Base-by-base conservation (phyloP, 31 red algal species). In the Porphyra umbilicalis region DNA sequence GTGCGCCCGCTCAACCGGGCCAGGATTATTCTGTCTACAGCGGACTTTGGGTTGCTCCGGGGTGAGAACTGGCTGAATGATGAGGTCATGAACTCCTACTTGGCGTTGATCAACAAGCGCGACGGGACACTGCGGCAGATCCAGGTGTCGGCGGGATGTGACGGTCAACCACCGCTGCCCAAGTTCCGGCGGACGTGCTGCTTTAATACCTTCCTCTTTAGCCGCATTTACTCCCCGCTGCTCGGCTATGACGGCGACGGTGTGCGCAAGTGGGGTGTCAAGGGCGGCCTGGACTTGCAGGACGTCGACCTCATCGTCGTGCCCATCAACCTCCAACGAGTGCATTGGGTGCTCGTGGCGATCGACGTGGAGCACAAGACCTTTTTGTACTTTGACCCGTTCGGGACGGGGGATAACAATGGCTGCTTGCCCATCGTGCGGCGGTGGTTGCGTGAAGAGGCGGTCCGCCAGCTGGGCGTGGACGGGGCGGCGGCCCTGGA, bases 391-490 rank as follows among this genome's bases (percentile, higher is more conserved):
- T 77, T 87, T 11, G 92, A 94, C 76, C 86, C 92, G 35, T 82
- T 86, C 36, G 74, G 34, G 74, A 36, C 83, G 1, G 44, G 82
- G 8, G 88, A 94, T 46, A 25, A 44, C 14, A 57, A 35, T 20
- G 40, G 67, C 9, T 75, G 74, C 11, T 67, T 90, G 33, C 36
- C 40, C 10, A 85, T 78, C 30, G 35, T 91, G 25, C 36, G 76
- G 36, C 77, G 79, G 30, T 95, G 93, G 93, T 39, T 95, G 44
- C n/a, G 16, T 30, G 93, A 95, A 40, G 93, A 96, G 57, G 86
- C 85, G 9, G 38, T 36, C 38, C 83, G 90, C 67, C 85, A 89
- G 36, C 78, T 74, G 34, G 94, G 84, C 6, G 76, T 84, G 13
- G 90, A 86, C 34, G 76, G 33, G 34, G 35, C 80, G 1, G 79